Evolutionary conservation across 306 rosid species (phyloP).

Genomic region (Malus orientalis): DNA sequence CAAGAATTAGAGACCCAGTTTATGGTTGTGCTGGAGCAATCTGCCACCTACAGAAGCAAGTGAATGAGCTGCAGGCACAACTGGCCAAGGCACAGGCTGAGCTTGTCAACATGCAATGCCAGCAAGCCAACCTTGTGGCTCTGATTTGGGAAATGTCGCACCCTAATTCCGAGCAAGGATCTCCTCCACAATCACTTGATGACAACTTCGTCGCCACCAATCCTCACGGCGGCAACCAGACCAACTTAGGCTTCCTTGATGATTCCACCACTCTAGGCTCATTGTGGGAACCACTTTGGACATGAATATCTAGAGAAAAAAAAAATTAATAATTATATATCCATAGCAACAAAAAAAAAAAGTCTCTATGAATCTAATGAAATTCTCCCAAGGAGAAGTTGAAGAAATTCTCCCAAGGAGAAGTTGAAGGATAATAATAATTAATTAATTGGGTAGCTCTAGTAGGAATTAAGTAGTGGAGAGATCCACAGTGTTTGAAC

Average conservation of each 20-base stretch:
- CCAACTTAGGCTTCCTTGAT: conserved; percentile 43
- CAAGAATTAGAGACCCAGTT: conserved; percentile 84
- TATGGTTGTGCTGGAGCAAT: conserved; percentile 88
- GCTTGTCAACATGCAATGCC: conserved; percentile 64
- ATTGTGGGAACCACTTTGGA: conserved; percentile 74
- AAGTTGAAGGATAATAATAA: conserved; percentile 23
- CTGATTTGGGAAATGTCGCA: conserved; percentile 66
- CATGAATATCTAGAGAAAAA: conserved; percentile 24
- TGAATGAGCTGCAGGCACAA: conserved; percentile 82
- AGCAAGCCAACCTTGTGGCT: conserved; percentile 75
- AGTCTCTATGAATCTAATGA: conserved; percentile 5
- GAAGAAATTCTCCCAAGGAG: conserved; percentile 60
- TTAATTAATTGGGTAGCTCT: conserved; percentile 7
- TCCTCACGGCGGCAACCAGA: conserved; percentile 16
- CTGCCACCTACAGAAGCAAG: conserved; percentile 78
- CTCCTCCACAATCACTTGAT: conserved; percentile 47
- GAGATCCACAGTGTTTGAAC: background rate
- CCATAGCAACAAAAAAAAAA: background rate
- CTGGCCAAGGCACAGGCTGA: conserved; percentile 86
- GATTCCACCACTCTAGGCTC: conserved; percentile 38
- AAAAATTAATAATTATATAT: background rate
- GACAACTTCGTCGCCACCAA: conserved; percentile 26
- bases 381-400: conserved; percentile 61
- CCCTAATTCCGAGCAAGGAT: conserved; percentile 22
- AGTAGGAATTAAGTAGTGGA: background rate